Base-by-base conservation (phyloP, 2,329 filamentous ascomycete species). In the Aureobasidium sp. region DNA sequence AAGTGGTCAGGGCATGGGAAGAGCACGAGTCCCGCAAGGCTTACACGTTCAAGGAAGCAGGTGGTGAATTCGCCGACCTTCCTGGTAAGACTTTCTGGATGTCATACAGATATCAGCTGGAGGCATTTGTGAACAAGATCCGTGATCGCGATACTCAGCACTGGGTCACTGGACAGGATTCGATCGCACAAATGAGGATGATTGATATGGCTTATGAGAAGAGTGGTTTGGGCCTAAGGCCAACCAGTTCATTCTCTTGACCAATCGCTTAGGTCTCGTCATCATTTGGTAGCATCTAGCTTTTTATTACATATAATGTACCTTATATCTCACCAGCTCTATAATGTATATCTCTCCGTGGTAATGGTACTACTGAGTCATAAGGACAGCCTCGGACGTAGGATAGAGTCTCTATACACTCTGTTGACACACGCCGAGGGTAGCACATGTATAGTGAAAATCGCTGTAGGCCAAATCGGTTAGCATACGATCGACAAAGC, bases 91-190 rank as follows among this genome's bases (percentile, higher is more conserved):
- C 30, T n/a, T 39, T 13, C 61, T 75, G 73, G 72, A 63, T 67
- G 13, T 73, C 72, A 25, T 75, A 75, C 65, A 63, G 72, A 13
- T 72, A 71, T 51, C 69, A 72, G 64, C 61, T 75, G 9, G 72
- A 75, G 61, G 69, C 67, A 14, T 75, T 76, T 65, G 72, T 74
- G 29, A 67, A 73, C 42, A 63, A 62, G 14, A 66, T 74, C 2
- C 70, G 68, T 61, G 66, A 65, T 14, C 62, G 71, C 39, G 69
- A 69, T 3, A 67, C 65, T 16, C 68, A 66, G 25, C 55, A 64
- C 7, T 74, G 70, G 70, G 51, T 74, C 9, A 65, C 67, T 9
- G 62, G 65, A 14, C 68, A 74, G 51, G 74, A 75, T 29, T 73
- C 69, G 39, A 70, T 73, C 30, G 64, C 57, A 48, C 67, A 74